Conservation (phyloP, 371 early-diverging fungal species). For the Mortierella sp. region DNA sequence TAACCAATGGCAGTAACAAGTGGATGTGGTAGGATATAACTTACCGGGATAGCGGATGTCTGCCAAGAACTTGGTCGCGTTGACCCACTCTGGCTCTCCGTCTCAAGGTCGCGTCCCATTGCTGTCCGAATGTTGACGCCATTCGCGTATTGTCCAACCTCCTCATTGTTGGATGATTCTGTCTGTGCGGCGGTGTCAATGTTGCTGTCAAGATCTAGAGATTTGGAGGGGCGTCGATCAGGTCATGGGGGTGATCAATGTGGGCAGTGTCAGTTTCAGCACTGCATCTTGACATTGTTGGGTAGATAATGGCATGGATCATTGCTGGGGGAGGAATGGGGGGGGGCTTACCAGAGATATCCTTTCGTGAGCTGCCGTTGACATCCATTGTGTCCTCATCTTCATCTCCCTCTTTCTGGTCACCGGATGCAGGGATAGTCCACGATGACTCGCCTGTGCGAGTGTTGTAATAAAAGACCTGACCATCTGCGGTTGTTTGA, state of each 20-base stretch:
- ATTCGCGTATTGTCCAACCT: background rate
- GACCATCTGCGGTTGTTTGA: slow-evolving; percentile 63
- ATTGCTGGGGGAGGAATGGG: no score
- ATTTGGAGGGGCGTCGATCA: background rate
- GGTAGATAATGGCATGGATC: no score
- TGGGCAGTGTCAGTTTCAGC: no score
- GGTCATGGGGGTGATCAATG: no score
- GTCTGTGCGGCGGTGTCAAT: slow-evolving; percentile 1
- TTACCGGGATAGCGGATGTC: slow-evolving; percentile 42
- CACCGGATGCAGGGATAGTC: slow-evolving; percentile 37
- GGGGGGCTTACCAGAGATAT: no score
- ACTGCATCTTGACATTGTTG: no score
- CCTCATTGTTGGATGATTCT: slow-evolving; percentile 1
- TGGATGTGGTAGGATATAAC: background rate
- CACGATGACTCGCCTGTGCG: slow-evolving; percentile 67
- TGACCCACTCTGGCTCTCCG: slow-evolving; percentile 40
- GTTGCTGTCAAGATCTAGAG: slow-evolving; percentile 14
- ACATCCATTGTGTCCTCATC: background rate
- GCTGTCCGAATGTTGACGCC: slow-evolving; percentile 18
- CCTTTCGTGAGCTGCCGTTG: background rate
- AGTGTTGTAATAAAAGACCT: slow-evolving; percentile 67
- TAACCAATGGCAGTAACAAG: no score
- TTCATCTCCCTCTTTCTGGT: slow-evolving; percentile 2
- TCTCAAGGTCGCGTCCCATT: slow-evolving; percentile 21
- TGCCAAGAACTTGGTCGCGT: slow-evolving; percentile 47